Percentiles rank a stretch among this genome's conserved stretches.
Evolutionary conservation across 169 alveolate genomes (phyloP).

Genomic region (Eimeria zaria): DNA sequence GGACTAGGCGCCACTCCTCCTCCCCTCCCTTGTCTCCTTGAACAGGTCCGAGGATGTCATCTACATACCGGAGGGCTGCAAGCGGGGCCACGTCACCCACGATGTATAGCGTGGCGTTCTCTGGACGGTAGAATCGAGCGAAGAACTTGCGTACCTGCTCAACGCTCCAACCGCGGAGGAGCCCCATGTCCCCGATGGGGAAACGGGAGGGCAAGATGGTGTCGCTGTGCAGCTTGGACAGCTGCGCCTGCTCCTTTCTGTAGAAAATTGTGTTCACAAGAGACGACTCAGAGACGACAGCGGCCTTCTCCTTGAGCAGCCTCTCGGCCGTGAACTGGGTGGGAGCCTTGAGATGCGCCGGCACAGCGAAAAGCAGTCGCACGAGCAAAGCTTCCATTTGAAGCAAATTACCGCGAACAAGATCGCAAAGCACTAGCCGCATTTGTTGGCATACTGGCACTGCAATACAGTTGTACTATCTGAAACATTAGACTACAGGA

Average conservation of each 20-base stretch:
- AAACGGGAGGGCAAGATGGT: slow-evolving; percentile 90
- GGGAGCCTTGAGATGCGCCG: slow-evolving; percentile 50
- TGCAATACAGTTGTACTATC: not conserved
- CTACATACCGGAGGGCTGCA: slow-evolving; percentile 39
- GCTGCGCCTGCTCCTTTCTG: slow-evolving; percentile 91
- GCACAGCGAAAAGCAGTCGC: not conserved
- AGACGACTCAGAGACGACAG: slow-evolving; percentile 93
- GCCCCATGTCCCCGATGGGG: slow-evolving; percentile 90
- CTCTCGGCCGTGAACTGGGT: slow-evolving; percentile 91
- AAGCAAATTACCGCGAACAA: not conserved
- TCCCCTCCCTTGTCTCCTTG: slow-evolving; percentile 61
- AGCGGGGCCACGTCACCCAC: slow-evolving; percentile 87
- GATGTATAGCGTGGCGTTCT: slow-evolving; percentile 86
- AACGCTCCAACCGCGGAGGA: slow-evolving; percentile 84
- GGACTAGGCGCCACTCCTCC: slow-evolving; percentile 41
- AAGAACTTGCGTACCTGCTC: slow-evolving; percentile 86
- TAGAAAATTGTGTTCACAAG: slow-evolving; percentile 92
- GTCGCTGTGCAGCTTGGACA: slow-evolving; percentile 91
- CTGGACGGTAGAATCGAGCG: slow-evolving; percentile 88
- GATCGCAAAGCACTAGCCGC: not conserved
- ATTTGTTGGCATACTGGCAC: not conserved
- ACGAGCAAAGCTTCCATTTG: not conserved
- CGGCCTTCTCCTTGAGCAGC: slow-evolving; percentile 91
- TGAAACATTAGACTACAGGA: not conserved
- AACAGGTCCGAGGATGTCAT: slow-evolving; percentile 58